A percentile compares a stretch with the other conserved stretches of the same genome.
Evolutionary conservation across 225 moss, liverwort and hornwort species (phyloP).

Genomic region (Sphagnum tenellum): DNA sequence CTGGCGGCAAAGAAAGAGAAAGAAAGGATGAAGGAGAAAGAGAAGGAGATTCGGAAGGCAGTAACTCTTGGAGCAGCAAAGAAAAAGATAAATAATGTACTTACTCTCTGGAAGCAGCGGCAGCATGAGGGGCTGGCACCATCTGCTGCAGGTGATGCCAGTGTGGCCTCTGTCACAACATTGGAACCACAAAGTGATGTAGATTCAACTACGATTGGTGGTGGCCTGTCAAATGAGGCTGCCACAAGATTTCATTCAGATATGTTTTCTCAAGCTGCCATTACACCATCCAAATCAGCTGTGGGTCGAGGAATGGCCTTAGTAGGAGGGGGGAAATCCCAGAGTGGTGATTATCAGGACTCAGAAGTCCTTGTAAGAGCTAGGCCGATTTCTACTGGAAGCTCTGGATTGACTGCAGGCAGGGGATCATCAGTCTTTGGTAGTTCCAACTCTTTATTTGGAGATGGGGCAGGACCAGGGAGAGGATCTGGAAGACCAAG

Average conservation of each 20-base stretch:
- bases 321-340: conserved; percentile 60
- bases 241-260: conserved; percentile 32
- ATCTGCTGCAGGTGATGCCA: conserved; percentile 29
- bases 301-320: conserved; percentile 50
- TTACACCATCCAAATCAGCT: conserved; percentile 25
- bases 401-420: conserved; percentile 13
- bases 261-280: conserved; percentile 18
- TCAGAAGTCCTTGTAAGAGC: conserved; percentile 70
- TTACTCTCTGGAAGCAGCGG: conserved; percentile 98
- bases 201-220: conserved; percentile 23
- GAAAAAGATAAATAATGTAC: conserved; percentile 90
- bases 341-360: conserved; percentile 62
- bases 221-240: conserved; percentile 25
- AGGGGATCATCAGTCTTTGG: conserved; percentile 55
- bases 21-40: conserved; percentile 91
- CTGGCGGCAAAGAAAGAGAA: conserved; percentile 82
- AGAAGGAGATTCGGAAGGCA: conserved; percentile 86
- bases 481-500: conserved; percentile 49
- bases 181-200: conserved; percentile 34
- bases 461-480: conserved; percentile 35
- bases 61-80: conserved; percentile 68
- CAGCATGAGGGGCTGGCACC: conserved; percentile 64
- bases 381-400: conserved; percentile 32
- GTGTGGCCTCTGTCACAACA: conserved; percentile 16
- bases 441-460: conserved; percentile 13